These are phyloP conservation scores for Trichosporon sp. DNA, from an alignment of 1,284 basidiomycete species.

Conservation along the genomic window DNA sequence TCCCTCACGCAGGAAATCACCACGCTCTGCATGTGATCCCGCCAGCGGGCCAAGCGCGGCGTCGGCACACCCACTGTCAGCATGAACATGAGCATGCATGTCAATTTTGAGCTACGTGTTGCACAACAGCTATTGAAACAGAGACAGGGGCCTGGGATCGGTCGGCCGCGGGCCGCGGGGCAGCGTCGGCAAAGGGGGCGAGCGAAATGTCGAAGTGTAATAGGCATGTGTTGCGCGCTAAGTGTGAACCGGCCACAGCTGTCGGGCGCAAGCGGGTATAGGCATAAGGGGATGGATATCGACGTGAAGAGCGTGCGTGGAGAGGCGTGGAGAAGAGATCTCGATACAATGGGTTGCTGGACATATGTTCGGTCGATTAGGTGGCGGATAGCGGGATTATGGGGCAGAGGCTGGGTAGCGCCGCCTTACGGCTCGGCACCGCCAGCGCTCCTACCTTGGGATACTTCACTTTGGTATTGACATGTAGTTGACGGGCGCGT, in stretches of 20 bases:
- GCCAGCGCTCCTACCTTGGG: not conserved
- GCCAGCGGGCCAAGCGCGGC: not conserved
- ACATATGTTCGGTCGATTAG: not conserved
- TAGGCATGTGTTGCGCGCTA: not conserved
- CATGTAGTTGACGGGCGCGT: not conserved
- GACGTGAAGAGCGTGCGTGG: not conserved
- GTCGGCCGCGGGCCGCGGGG: not conserved
- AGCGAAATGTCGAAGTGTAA: not conserved
- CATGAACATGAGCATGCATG: conserved; percentile 4
- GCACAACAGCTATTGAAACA: not conserved
- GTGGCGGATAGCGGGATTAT: not conserved
- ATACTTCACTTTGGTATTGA: not conserved
- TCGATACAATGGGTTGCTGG: not conserved
- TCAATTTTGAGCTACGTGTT: not conserved
- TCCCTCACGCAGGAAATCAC: conserved; percentile 31
- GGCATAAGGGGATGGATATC: not conserved
- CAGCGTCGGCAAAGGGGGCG: not conserved
- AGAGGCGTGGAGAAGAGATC: not conserved
- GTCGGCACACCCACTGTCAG: too few species aligned
- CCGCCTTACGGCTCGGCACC: not conserved
- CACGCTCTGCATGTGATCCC: conserved; percentile 33
- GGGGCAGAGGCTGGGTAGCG: not conserved
- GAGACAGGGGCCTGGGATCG: not conserved
- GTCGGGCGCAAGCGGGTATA: not conserved
- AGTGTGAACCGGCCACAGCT: not conserved